Evolutionary conservation across 257 asterid species (phyloP).

Genomic region (Jaltomata sinuosa): DNA sequence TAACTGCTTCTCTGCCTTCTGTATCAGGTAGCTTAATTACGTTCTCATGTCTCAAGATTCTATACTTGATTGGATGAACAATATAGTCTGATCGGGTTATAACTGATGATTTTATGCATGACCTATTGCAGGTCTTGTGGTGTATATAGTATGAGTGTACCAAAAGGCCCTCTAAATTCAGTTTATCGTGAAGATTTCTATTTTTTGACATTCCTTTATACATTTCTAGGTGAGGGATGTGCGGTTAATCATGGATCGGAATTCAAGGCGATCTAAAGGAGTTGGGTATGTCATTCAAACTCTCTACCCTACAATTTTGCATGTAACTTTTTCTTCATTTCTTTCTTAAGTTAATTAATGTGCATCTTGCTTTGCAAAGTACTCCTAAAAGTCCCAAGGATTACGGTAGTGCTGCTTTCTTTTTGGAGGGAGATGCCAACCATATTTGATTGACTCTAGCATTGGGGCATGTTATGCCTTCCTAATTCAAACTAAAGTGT

Average conservation of each 20-base stretch:
- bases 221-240: conserved; percentile 86
- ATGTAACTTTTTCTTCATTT: neutral
- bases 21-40: conserved; percentile 8
- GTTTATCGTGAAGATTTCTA: neutral
- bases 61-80: conserved; percentile 5
- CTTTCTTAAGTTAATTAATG: neutral
- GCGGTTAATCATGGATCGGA: conserved; percentile 90
- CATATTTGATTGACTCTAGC: neutral
- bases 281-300: conserved; percentile 66
- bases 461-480: neutral
- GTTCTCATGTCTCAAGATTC: conserved; percentile 1
- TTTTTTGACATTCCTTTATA: neutral
- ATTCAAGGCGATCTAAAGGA: conserved; percentile 96
- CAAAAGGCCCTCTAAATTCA: conserved; percentile 1
- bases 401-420: neutral
- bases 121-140: conserved; percentile 13
- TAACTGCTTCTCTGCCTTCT: conserved; percentile 10
- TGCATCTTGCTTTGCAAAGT: neutral
- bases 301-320: neutral
- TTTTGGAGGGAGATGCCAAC: neutral
- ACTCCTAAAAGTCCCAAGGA: neutral
- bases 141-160: conserved; percentile 7
- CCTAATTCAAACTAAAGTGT: neutral
- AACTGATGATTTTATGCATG: conserved; percentile 12
- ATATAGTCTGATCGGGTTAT: neutral